Evolutionary conservation across 495 filamentous ascomycete genomes (phyloP).

Genomic region (Aspergillus heteromorphus): DNA sequence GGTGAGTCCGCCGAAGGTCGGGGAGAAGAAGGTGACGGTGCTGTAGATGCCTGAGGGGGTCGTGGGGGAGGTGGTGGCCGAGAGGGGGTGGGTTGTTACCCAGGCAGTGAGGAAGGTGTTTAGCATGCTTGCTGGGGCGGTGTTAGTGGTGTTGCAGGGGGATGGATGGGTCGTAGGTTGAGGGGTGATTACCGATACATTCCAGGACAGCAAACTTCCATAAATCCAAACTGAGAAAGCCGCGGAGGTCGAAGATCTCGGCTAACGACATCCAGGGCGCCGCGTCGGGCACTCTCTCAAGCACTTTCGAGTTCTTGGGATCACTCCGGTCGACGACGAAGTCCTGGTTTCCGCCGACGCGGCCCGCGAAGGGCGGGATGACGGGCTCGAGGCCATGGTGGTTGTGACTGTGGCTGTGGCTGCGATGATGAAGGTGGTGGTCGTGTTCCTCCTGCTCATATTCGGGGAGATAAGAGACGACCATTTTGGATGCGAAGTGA

Average conservation of each 20-base stretch:
- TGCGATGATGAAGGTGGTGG: background rate
- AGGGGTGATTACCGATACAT: conserved; percentile 22
- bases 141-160: background rate
- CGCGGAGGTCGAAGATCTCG: conserved; percentile 33
- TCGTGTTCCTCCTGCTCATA: conserved; percentile 3
- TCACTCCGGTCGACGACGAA: conserved; percentile 37
- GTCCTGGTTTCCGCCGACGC: conserved; percentile 44
- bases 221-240: conserved; percentile 33
- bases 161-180: background rate
- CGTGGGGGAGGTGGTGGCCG: conserved; percentile 13
- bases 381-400: conserved; percentile 6
- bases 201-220: conserved; percentile 44
- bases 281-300: conserved; percentile 41
- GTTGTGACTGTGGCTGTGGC: too few species aligned
- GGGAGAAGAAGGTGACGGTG: conserved; percentile 25
- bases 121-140: conserved; percentile 19
- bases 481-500: background rate
- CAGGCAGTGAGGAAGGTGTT: conserved; percentile 24
- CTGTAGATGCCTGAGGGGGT: conserved; percentile 19
- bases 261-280: conserved; percentile 33
- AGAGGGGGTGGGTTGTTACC: conserved; percentile 19
- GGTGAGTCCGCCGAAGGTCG: conserved; percentile 34
- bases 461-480: conserved; percentile 9
- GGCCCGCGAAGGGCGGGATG: conserved; percentile 40
- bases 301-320: conserved; percentile 25